Evolutionary conservation across 139 green algal species (phyloP).

Genomic region (Trebouxia sp.): DNA sequence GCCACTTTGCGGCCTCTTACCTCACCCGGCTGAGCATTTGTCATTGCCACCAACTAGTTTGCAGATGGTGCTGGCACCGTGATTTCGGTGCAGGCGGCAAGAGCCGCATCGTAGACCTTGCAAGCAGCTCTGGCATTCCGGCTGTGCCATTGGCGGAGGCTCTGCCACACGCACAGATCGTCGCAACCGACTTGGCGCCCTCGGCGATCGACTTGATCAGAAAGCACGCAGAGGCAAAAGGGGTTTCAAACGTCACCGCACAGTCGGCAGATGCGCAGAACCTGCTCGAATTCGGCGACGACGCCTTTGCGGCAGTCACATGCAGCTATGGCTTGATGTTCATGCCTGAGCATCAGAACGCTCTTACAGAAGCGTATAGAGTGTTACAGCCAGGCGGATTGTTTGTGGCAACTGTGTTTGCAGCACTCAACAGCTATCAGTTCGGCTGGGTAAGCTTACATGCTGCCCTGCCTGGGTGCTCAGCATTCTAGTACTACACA

Average conservation of each 20-base stretch:
- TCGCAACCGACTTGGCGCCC: neutral
- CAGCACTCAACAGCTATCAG: too few relatives aligned
- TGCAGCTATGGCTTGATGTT: neutral
- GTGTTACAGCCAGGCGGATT: neutral
- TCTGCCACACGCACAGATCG: neutral
- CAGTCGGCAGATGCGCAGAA: constrained; percentile 14
- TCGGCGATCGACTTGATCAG: neutral
- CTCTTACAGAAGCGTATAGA: neutral
- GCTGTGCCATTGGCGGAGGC: neutral
- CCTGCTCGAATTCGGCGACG: neutral
- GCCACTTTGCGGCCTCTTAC: too few relatives aligned
- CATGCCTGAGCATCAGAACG: neutral
- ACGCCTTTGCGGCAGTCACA: neutral
- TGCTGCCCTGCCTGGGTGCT: too few relatives aligned
- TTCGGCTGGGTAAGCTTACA: too few relatives aligned
- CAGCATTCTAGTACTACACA: too few relatives aligned
- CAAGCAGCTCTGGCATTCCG: neutral
- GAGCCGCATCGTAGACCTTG: neutral
- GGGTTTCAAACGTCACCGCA: neutral
- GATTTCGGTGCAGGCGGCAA: neutral
- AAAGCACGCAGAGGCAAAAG: neutral
- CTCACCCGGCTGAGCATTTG: too few relatives aligned
- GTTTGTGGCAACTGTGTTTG: neutral
- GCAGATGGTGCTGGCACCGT: too few relatives aligned
- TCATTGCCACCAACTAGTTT: too few relatives aligned